A percentile compares a stretch with the other conserved stretches of the same genome.
Conservation (phyloP, 2,329 filamentous ascomycete genomes). For the Alternaria alternata region DNA sequence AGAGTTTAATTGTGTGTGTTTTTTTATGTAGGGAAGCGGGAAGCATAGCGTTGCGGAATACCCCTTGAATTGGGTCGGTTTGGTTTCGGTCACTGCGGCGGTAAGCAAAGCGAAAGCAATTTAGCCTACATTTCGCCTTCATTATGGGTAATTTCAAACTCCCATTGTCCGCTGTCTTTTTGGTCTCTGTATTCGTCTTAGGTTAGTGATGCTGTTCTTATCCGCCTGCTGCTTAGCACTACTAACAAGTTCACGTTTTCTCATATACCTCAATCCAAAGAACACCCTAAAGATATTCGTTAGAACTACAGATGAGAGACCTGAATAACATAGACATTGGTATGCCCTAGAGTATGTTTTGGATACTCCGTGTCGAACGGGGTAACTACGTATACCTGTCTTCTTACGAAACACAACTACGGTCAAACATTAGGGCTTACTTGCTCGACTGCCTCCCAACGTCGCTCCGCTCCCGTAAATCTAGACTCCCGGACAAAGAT, state of each 20-base stretch:
- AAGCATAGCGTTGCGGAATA: slow-evolving; percentile 25
- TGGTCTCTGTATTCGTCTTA: background rate
- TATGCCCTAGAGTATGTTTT: background rate
- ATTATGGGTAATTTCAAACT: slow-evolving; percentile 11
- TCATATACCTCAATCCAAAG: background rate
- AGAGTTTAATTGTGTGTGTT: slow-evolving; percentile 5
- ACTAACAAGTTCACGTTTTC: background rate
- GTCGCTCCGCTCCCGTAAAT: background rate
- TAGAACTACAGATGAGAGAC: background rate
- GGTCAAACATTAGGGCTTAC: background rate
- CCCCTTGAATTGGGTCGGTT: slow-evolving; percentile 8
- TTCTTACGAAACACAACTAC: background rate
- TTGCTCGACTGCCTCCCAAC: background rate
- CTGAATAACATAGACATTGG: background rate
- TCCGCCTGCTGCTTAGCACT: background rate
- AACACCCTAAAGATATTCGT: too few relatives aligned
- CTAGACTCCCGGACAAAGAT: background rate
- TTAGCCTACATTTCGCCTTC: background rate
- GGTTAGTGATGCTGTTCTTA: background rate
- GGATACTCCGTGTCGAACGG: background rate
- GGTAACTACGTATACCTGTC: background rate
- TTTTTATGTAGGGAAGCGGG: slow-evolving; percentile 1
- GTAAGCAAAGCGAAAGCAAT: slow-evolving; percentile 6
- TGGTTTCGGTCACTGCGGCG: slow-evolving; percentile 7
- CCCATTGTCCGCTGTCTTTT: background rate